Evolutionary conservation across 352 stramenopile species (phyloP), one percentile per base, ranked within the genome.

Genomic region (Phytophthora lateralis): DNA sequence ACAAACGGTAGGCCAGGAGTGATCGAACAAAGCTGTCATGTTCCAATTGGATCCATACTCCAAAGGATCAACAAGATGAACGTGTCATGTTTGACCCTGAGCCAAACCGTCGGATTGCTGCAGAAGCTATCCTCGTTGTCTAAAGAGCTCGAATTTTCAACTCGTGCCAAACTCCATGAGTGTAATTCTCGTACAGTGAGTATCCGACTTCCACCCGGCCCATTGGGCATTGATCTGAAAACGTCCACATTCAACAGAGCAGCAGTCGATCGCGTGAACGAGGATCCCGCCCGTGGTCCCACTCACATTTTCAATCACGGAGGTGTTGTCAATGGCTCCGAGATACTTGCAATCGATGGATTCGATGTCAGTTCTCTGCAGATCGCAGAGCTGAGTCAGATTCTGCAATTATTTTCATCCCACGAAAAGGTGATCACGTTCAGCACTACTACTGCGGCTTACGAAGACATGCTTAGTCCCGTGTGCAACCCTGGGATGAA

Each of bases 381-480:
- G 24, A 48, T 88, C 2, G 17, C 44, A 6, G 61, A 84, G 12
- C 55, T 85, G 3, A 71, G 69, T 7, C 55, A 78, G 7, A 27
- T 86, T 2, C 55, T 90, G 18, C 72, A 62, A n/a, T 37, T 58
- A 12, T 57, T 90, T 10, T 51, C 60, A 14, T 41, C 21, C 1
- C 69, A 85, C 42, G 76, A 80, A 27, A 88, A 90, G 18, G 55
- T 75, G 9, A 85, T 90, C 41, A 81, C 80, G 0, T 90, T 90
- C 60, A 79, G 75, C 41, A 82, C 73, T 9, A 83, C 75, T 0
- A 20, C 45, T 4, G 55, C 49, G 0, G 74, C 66, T 17, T 82
- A 85, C 50, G 48, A 73, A 3, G 24, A 44, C 2, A 78, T 85
- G 71, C 26, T 78, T 2, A 73, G 63, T 21, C 24, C 50, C 3